Evolutionary conservation across 805 yeast genomes (phyloP), one percentile per base, ranked within the genome.

Genomic region (Kuraishia borneana): DNA sequence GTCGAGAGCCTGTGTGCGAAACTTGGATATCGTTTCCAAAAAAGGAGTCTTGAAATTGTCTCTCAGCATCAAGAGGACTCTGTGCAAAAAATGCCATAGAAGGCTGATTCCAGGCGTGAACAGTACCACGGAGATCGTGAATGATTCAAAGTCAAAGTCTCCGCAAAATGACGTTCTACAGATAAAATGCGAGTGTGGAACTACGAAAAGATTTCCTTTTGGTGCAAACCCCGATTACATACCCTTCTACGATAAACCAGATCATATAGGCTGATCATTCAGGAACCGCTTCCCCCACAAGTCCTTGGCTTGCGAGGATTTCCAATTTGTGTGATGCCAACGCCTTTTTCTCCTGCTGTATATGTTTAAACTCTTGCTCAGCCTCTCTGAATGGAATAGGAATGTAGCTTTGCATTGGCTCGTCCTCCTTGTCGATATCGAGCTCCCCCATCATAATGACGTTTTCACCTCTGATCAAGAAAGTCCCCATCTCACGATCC

Each of bases 381-480:
- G 92, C 94, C 31, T 64, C 70, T 26, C 61, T 63, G 51, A 73
- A 87, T 25, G 53, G 73, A 17, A 83, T 64, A 50, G 70, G 73
- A 41, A 68, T 61, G 54, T 76, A 64, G 10, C 60, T 56, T 27
- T 64, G 65, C 45, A 83, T 56, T 34, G 82, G 82, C 40, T 62
- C 71, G 49, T 83, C 94, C 56, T 87, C 95, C 41, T 63, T 70
- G 50, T 84, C 95, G 41, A 85, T 81, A 55, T 88, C 96, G 41
- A 89, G 71, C 54, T 89, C 96, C 16, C 97, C 98, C 53, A 92
- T 55, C 76, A 88, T 73, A 7, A 88, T 92, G 6, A 92, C 92
- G 48, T 89, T 89, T 56, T 92, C 98, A 41, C 98, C 98, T 58
- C 98, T 80, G 27, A 92, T 79, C 61, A 92, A 71, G 51, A 77